Percentiles rank a stretch among this genome's conserved stretches.
These are phyloP conservation scores for Bacterosira constricta DNA, from an alignment of 108 stramenopile species.

Conservation along the genomic window DNA sequence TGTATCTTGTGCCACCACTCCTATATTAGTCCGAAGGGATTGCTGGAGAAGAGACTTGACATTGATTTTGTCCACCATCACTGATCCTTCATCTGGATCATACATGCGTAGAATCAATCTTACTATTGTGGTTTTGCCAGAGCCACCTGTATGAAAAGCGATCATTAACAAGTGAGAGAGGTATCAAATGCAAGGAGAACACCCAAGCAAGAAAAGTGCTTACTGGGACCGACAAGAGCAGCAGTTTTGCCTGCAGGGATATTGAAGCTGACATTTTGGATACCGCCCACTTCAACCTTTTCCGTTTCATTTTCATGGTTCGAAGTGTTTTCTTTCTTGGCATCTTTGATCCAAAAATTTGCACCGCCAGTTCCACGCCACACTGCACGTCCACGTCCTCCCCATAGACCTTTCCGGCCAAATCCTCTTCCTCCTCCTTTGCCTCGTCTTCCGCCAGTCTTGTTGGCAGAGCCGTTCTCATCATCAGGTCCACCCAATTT, in stretches of 20 bases:
- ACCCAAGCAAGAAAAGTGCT: background rate
- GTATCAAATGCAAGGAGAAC: background rate
- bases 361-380: slow-evolving; percentile 30
- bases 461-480: slow-evolving; percentile 12
- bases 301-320: slow-evolving; percentile 5
- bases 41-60: slow-evolving; percentile 51
- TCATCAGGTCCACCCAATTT: slow-evolving; percentile 30
- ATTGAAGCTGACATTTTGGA: slow-evolving; percentile 28
- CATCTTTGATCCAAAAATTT: slow-evolving; percentile 21
- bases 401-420: slow-evolving; percentile 33
- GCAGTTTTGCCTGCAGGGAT: slow-evolving; percentile 47
- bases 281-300: slow-evolving; percentile 31
- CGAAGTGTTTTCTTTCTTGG: slow-evolving; percentile 1
- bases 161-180: slow-evolving; percentile 22
- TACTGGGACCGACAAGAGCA: slow-evolving; percentile 31
- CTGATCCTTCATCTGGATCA: slow-evolving; percentile 51
- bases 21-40: slow-evolving; percentile 60
- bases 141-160: slow-evolving; percentile 48
- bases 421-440: slow-evolving; percentile 16
- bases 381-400: slow-evolving; percentile 19
- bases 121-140: slow-evolving; percentile 74
- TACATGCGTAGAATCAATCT: slow-evolving; percentile 69
- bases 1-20: slow-evolving; percentile 84
- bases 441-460: slow-evolving; percentile 5
- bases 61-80: slow-evolving; percentile 70